Conservation (phyloP, 2,329 filamentous ascomycete genomes). For the Fusarium concolor region DNA sequence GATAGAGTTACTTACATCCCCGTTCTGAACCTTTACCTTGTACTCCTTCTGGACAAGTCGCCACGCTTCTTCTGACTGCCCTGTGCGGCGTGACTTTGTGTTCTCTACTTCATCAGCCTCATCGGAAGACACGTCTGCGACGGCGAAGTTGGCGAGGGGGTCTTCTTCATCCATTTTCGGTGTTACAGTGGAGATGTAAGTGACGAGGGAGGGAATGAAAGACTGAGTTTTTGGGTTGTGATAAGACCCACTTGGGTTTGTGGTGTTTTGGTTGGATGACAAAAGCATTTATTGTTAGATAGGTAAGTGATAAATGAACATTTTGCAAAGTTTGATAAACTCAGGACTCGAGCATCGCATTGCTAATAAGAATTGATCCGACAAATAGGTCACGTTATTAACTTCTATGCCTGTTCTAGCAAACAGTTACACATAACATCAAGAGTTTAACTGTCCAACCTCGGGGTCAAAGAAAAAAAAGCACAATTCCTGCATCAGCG, state of each 20-base stretch:
- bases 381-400: not conserved
- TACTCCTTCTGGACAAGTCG: constrained; percentile 60
- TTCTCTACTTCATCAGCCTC: constrained; percentile 49
- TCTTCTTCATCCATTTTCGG: constrained; percentile 47
- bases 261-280: constrained; percentile 19
- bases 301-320: not conserved
- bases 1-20: constrained; percentile 57
- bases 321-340: not conserved
- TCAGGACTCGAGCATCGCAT: not conserved
- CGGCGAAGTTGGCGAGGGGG: constrained; percentile 48
- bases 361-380: not conserved
- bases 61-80: constrained; percentile 64
- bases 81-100: constrained; percentile 51
- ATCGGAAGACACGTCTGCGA: constrained; percentile 53
- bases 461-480: too few species aligned
- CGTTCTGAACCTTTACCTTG: constrained; percentile 63
- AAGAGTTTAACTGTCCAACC: not conserved
- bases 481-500: too few species aligned
- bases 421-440: not conserved
- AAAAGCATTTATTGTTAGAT: not conserved
- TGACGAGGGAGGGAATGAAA: not conserved
- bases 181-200: not conserved
- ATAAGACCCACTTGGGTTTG: constrained; percentile 35
- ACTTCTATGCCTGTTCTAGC: not conserved
- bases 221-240: constrained; percentile 29